Evolutionary conservation across 2,329 filamentous ascomycete species (phyloP).

Genomic region (Cordyceps sp.): DNA sequence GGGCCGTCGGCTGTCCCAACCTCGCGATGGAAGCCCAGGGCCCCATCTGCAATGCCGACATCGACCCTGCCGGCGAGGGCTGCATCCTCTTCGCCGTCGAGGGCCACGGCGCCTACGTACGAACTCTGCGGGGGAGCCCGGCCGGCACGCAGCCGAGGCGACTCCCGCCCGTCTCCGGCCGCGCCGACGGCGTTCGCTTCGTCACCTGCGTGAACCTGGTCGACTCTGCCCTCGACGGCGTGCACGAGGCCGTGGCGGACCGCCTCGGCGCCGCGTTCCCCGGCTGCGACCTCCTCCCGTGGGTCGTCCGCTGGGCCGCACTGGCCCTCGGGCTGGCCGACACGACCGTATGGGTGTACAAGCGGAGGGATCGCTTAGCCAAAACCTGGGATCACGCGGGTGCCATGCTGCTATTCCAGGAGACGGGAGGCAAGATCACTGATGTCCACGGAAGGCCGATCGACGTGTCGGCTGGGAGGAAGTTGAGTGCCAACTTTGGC

Average conservation of each 20-base stretch:
- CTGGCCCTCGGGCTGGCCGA: constrained; percentile 36
- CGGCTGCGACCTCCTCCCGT: constrained; percentile 35
- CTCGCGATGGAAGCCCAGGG: constrained; percentile 20
- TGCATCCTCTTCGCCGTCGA: constrained; percentile 33
- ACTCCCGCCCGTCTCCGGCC: constrained; percentile 14
- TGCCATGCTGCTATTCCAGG: constrained; percentile 40
- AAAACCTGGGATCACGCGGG: constrained; percentile 46
- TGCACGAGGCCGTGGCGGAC: constrained; percentile 26
- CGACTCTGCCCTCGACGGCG: constrained; percentile 29
- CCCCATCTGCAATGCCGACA: constrained; percentile 24
- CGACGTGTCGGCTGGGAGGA: constrained; percentile 30
- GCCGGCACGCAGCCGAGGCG: constrained; percentile 12
- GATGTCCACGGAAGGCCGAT: constrained; percentile 34
- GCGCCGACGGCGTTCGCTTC: constrained; percentile 15
- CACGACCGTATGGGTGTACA: constrained; percentile 40
- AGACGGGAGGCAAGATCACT: constrained; percentile 36
- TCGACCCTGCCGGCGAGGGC: constrained; percentile 26
- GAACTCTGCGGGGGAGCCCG: constrained; percentile 16
- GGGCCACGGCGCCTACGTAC: constrained; percentile 29
- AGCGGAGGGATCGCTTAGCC: constrained; percentile 24
- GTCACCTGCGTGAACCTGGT: constrained; percentile 29
- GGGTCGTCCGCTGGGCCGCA: constrained; percentile 38
- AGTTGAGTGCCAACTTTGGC: constrained; percentile 33
- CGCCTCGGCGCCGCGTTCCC: constrained; percentile 25
- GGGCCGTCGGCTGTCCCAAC: constrained; percentile 31